Percentiles rank a stretch among this genome's conserved stretches.
Conservation (phyloP, 768 basidiomycete genomes). For the Serpula lacrymans region DNA sequence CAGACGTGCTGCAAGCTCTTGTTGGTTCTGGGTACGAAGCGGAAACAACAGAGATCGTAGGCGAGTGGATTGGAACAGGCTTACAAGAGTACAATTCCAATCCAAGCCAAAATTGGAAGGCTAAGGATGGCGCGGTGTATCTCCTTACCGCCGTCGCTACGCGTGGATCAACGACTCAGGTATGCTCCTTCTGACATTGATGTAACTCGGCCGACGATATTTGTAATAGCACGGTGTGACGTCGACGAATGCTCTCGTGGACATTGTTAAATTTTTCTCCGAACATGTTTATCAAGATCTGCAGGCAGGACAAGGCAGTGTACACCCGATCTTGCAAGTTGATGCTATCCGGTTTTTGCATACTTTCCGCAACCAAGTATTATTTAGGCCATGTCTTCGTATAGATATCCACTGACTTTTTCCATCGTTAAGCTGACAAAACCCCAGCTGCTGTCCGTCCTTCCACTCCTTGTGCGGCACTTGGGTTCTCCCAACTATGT, state of each 20-base stretch:
- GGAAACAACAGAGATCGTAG: conserved; percentile 85
- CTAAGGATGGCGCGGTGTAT: conserved; percentile 92
- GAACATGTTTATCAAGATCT: conserved; percentile 88
- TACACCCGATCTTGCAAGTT: conserved; percentile 90
- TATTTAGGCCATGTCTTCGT: conserved; percentile 10
- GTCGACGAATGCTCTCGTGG: conserved; percentile 85
- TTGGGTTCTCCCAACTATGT: conserved; percentile 85
- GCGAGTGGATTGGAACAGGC: conserved; percentile 77
- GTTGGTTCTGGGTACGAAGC: conserved; percentile 77
- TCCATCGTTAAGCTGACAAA: conserved; percentile 71
- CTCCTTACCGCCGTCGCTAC: conserved; percentile 92
- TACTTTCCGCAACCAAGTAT: conserved; percentile 93
- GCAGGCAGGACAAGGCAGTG: conserved; percentile 59
- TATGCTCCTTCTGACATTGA: conserved; percentile 31
- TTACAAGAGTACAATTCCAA: conserved; percentile 66
- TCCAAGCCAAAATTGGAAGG: conserved; percentile 69
- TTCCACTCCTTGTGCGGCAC: conserved; percentile 83
- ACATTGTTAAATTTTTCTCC: conserved; percentile 94
- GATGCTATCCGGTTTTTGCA: conserved; percentile 94
- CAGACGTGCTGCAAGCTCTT: conserved; percentile 91
- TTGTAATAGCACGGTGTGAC: conserved; percentile 80
- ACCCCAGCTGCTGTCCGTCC: conserved; percentile 85
- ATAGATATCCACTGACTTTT: background rate
- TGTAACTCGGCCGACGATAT: no score
- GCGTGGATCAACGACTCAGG: conserved; percentile 81